Base-by-base conservation (phyloP, 2,329 filamentous ascomycete genomes). In the Sclerotinia trifoliorum region DNA sequence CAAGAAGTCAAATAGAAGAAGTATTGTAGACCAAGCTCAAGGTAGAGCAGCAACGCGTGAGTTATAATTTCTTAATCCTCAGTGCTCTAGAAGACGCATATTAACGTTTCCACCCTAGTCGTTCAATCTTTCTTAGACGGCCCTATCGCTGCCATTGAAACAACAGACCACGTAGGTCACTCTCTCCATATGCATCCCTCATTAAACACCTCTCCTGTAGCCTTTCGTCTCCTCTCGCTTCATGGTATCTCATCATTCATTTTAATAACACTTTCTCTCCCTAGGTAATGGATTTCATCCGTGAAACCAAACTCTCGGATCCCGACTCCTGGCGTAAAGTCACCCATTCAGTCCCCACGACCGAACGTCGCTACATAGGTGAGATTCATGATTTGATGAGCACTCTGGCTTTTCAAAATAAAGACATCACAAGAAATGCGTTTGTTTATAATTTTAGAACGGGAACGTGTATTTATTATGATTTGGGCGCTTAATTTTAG, bases 381-480 rank as follows among this genome's bases (percentile, higher is more conserved):
- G 92, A 97, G 76, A 85, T 97, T 54, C 91, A 95, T 75, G 90
- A 93, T 70, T 82, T 94, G 78, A 82, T 97, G 65, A 77, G 81
- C 76, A 80, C 85, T 74, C 79, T 95, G 82, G 86, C 86, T 77
- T 79, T 82, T 72, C 80, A 84, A 77, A 82, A 88, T 82, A 80
- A 84, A 81, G 81, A 83, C 5, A 85, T 83, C 11, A 84, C 85
- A 32, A 85, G 86, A 58, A 91, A 94, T 77, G 91, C 92, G 15
- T 96, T 96, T 79, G 86, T 97, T 65, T 97, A 96, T 80, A 97
- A 97, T 75, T 97, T 96, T 74, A 84, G 93, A 69, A 96, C 92
- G 13, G 91, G 90, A 0, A 89, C 85, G 69, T 94, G 92, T 77
- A 85, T 97, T 63, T 92, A 94, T 77, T 97, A 97, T 78, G 93